Percentiles rank a stretch among this genome's conserved stretches.
These are phyloP conservation scores for Sordariomycetes sp. DNA, from an alignment of 2,329 filamentous ascomycete genomes.

Conservation along the genomic window DNA sequence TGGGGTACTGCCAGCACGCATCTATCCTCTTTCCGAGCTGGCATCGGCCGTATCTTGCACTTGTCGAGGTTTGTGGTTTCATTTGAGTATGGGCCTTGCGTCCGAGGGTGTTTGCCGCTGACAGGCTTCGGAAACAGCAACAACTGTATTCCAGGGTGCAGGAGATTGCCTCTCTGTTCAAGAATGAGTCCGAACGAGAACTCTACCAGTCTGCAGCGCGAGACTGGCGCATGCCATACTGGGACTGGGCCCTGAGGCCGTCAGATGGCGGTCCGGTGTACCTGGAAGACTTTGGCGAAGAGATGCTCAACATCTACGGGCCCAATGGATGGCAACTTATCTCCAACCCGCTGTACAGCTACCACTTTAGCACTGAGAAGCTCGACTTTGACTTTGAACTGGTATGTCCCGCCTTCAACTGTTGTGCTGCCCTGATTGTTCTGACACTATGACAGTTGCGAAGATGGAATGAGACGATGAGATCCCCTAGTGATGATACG, in stretches of 20 bases:
- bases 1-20: slow-evolving; percentile 67
- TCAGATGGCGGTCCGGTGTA: slow-evolving; percentile 32
- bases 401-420: slow-evolving; percentile 26
- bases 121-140: slow-evolving; percentile 4
- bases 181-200: slow-evolving; percentile 26
- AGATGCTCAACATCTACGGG: slow-evolving; percentile 36
- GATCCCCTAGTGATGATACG: slow-evolving; percentile 30
- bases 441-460: slow-evolving; percentile 31
- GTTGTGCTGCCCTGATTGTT: not conserved
- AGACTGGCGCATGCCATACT: slow-evolving; percentile 42
- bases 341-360: slow-evolving; percentile 48
- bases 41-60: slow-evolving; percentile 68
- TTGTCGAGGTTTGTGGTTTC: slow-evolving; percentile 35
- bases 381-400: slow-evolving; percentile 45
- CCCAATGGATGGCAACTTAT: slow-evolving; percentile 43
- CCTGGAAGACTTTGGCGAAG: slow-evolving; percentile 29
- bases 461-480: slow-evolving; percentile 44
- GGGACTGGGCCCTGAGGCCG: slow-evolving; percentile 42
- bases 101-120: not conserved
- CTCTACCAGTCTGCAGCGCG: slow-evolving; percentile 36
- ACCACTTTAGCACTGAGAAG: slow-evolving; percentile 43
- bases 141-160: slow-evolving; percentile 8
- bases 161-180: slow-evolving; percentile 32
- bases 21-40: slow-evolving; percentile 67
- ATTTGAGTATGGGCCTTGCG: not conserved